Percentiles rank a stretch among this genome's conserved stretches.
Conservation (phyloP, 2,329 filamentous ascomycete genomes). For the Corniculantispora saksenae region DNA sequence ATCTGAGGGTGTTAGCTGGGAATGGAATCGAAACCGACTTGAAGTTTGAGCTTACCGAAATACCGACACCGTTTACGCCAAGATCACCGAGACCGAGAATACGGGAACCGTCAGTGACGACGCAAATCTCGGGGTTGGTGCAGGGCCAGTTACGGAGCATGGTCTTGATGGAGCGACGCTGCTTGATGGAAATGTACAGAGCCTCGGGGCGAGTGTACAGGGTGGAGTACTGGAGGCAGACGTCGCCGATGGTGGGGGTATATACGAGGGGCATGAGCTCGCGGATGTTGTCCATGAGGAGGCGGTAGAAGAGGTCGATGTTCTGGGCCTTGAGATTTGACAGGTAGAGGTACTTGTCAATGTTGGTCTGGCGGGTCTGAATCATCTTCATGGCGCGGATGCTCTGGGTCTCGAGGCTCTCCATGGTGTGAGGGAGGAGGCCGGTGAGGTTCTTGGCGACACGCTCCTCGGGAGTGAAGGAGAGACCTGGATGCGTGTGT, state of each 20-base stretch:
- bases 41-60: conserved; percentile 82
- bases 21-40: no score
- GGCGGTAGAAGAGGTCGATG: conserved; percentile 78
- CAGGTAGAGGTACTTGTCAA: conserved; percentile 85
- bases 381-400: conserved; percentile 74
- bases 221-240: conserved; percentile 93
- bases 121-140: conserved; percentile 86
- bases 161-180: conserved; percentile 83
- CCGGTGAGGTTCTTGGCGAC: conserved; percentile 65
- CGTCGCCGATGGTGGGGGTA: conserved; percentile 90
- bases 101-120: conserved; percentile 93
- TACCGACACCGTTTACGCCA: conserved; percentile 95
- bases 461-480: conserved; percentile 65
- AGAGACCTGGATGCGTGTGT: conserved; percentile 54
- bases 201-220: conserved; percentile 94
- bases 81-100: conserved; percentile 92
- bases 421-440: conserved; percentile 64
- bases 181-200: conserved; percentile 93
- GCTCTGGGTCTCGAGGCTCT: conserved; percentile 61
- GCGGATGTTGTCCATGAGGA: conserved; percentile 74
- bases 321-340: conserved; percentile 74
- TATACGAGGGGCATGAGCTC: conserved; percentile 84
- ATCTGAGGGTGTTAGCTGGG: conserved; percentile 54
- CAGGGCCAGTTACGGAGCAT: conserved; percentile 95
- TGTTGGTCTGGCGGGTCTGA: conserved; percentile 64